phyloP scores from a whole-genome alignment of 1,139 yeast species.

The Meyerozyma carpophila region DNA sequence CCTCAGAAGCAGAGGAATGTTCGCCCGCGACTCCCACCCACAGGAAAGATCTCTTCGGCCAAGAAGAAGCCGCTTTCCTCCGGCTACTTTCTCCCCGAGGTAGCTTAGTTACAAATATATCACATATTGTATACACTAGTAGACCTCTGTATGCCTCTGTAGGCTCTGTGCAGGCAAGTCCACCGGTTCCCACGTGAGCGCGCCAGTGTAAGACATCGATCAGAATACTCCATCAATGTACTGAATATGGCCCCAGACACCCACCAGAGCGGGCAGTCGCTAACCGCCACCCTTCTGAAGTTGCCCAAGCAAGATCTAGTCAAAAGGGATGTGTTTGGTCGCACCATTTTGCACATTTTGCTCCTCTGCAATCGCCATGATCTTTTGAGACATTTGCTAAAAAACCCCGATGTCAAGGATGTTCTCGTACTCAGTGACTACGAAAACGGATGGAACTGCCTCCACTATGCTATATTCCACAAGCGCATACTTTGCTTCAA shows the following conservation, averaged over 20 bases:
- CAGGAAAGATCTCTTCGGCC: constrained; percentile 73
- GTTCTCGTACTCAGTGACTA: constrained; percentile 48
- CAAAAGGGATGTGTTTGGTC: constrained; percentile 67
- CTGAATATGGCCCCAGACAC: constrained; percentile 2
- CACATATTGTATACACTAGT: neutral
- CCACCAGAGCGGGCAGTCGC: constrained; percentile 1
- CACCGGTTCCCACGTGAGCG: constrained; percentile 1
- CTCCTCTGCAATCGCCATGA: constrained; percentile 49
- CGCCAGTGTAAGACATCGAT: neutral
- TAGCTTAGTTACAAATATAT: neutral
- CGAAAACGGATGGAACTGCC: constrained; percentile 81
- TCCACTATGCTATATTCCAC: constrained; percentile 62
- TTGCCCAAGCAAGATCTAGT: constrained; percentile 38
- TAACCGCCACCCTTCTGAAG: constrained; percentile 16
- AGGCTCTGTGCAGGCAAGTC: neutral
- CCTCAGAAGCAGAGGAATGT: constrained; percentile 74
- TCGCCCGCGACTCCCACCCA: constrained; percentile 89
- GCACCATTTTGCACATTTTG: constrained; percentile 59
- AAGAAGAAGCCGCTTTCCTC: constrained; percentile 58
- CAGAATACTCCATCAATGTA: neutral
- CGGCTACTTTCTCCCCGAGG: constrained; percentile 41
- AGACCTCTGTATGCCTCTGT: too few relatives aligned
- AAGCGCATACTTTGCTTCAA: constrained; percentile 58
- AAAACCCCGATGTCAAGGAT: constrained; percentile 33
- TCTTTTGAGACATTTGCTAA: constrained; percentile 41